Evolutionary conservation across 352 stramenopile genomes (phyloP).

Genomic region (Globisporangium cylindrosporum): DNA sequence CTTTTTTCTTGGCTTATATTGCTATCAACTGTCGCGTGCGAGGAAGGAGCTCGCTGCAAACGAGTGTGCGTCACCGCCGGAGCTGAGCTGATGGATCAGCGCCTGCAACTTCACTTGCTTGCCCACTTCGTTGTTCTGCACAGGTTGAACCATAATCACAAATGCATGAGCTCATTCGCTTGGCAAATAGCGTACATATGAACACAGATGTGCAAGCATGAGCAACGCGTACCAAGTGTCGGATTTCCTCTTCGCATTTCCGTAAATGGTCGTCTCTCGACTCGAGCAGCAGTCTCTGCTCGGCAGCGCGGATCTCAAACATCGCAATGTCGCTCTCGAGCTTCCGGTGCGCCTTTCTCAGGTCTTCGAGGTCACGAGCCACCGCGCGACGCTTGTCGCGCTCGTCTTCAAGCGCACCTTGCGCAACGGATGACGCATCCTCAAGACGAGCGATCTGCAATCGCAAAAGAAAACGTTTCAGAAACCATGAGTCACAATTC

Average conservation of each 20-base stretch:
- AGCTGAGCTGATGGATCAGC: conserved; percentile 83
- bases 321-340: conserved; percentile 63
- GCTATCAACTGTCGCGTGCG: conserved; percentile 43
- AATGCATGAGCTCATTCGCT: neutral
- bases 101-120: conserved; percentile 82
- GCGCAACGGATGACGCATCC: conserved; percentile 36
- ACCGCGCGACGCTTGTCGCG: conserved; percentile 44
- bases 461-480: neutral
- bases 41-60: conserved; percentile 50
- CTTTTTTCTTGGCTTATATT: neutral
- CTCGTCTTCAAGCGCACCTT: conserved; percentile 61
- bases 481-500: neutral
- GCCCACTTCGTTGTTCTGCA: conserved; percentile 66
- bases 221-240: conserved; percentile 47
- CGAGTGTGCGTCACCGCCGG: conserved; percentile 48
- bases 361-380: conserved; percentile 54
- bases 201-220: neutral
- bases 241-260: conserved; percentile 71
- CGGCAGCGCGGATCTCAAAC: conserved; percentile 56
- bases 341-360: conserved; percentile 63
- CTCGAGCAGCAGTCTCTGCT: conserved; percentile 54
- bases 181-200: neutral
- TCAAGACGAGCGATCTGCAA: conserved; percentile 51
- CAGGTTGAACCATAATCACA: neutral
- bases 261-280: conserved; percentile 59